Evolutionary conservation across 2,329 filamentous ascomycete genomes (phyloP).

Genomic region (Penicillium sp.): DNA sequence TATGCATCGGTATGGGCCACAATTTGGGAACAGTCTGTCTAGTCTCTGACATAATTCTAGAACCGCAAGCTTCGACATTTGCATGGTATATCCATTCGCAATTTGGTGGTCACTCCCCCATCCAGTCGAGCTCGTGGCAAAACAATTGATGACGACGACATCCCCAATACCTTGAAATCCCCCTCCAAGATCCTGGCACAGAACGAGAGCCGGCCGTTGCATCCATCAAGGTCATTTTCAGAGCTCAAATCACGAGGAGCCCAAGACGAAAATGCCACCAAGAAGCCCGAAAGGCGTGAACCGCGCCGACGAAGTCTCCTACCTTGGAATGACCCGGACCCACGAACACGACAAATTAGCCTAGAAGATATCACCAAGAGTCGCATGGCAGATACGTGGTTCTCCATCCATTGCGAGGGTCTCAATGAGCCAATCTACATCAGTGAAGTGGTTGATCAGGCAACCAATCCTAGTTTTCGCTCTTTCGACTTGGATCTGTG

Average conservation of each 20-base stretch:
- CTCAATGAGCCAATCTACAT: conserved; percentile 75
- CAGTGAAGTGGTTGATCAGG: conserved; percentile 70
- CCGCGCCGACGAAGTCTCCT: conserved; percentile 54
- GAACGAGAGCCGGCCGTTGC: conserved; percentile 45
- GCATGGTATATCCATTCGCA: conserved; percentile 78
- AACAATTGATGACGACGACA: conserved; percentile 70
- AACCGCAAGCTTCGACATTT: conserved; percentile 87
- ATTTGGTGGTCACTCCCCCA: conserved; percentile 62
- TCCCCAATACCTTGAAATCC: conserved; percentile 60
- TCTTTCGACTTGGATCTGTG: conserved; percentile 69
- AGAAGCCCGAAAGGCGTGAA: conserved; percentile 18
- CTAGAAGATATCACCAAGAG: conserved; percentile 66
- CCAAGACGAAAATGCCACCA: conserved; percentile 15
- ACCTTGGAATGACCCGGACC: conserved; percentile 57
- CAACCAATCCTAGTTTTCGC: conserved; percentile 87
- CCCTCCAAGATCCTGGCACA: conserved; percentile 59
- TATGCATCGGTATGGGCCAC: conserved; percentile 44
- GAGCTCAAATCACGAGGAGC: conserved; percentile 41
- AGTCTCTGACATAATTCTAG: conserved; percentile 38
- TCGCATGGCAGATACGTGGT: conserved; percentile 80
- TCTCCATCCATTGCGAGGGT: conserved; percentile 67
- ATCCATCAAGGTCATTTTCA: conserved; percentile 56
- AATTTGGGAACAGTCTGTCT: not conserved
- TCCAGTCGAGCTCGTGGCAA: conserved; percentile 48
- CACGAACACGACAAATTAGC: conserved; percentile 62